Evolutionary conservation across 2,329 filamentous ascomycete genomes (phyloP), one percentile per base, ranked within the genome.

Genomic region (Colletotrichum tofieldiae): DNA sequence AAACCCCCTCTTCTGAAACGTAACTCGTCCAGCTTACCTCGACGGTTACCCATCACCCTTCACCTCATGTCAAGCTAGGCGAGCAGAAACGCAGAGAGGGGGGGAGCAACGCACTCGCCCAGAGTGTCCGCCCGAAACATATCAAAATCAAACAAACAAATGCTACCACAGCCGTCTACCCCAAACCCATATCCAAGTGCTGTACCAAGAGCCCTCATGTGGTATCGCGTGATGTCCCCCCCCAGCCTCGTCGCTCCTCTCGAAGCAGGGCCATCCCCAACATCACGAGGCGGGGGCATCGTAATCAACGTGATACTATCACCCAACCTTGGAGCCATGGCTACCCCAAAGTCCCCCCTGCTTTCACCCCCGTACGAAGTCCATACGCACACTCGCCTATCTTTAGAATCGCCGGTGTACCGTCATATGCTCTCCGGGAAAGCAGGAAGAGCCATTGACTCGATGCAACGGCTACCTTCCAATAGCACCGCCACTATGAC

Each of bases 241-340:
- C 16, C 45, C n/a, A 52, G 32, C 37, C 45, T 18, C 37, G 52
- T 71, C 51, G 26, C 32, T 39, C 26, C 29, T 39, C 16, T 45
- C 5, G 51, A 47, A 72, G 39, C 69, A 72, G 58, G 69, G 69
- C 65, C 52, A 39, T 64, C 43, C 65, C 69, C 43, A 68, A 63
- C 29, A 59, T 43, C 51, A 51, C 2, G 51, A 52, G 65, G 69
- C 58, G 69, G 69, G 63, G 69, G n/a, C 51, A 39, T 41, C n/a
- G 41, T 41, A 64, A 72, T 69, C 52, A 60, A 69, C 52, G 52
- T 69, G 59, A 68, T 37, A 72, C 69, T 43, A 16, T 52, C 58
- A n/a, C 29, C 52, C 51, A 69, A 63, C 59, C 49, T 68, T 64
- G 32, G 35, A 67, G 59, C 47, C 37, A 62, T n/a, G 49, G 56